Percentiles rank a stretch among this genome's conserved stretches.
Conservation (phyloP, 805 yeast species). For the Ogataea allantospora region DNA sequence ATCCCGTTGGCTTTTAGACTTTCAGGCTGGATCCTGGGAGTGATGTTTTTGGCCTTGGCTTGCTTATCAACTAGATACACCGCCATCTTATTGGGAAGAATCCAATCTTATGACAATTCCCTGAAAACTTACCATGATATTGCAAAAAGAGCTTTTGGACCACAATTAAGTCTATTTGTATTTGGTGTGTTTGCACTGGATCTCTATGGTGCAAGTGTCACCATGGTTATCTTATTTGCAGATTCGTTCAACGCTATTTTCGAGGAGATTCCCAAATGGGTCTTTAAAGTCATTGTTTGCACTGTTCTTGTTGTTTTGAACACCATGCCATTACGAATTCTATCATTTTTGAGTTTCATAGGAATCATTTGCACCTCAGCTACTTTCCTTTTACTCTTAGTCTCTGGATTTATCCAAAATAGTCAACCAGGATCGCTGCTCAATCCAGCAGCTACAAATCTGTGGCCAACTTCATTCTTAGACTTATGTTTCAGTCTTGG, state of each 20-base stretch:
- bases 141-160: conserved; percentile 51
- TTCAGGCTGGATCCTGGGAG: conserved; percentile 65
- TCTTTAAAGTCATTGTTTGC: conserved; percentile 44
- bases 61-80: conserved; percentile 53
- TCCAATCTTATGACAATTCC: conserved; percentile 39
- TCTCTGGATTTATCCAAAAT: conserved; percentile 62
- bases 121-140: conserved; percentile 59
- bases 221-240: conserved; percentile 57
- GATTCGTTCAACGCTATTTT: conserved; percentile 57
- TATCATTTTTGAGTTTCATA: conserved; percentile 64
- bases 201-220: conserved; percentile 57
- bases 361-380: conserved; percentile 73
- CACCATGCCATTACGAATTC: conserved; percentile 68
- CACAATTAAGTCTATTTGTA: conserved; percentile 40
- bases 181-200: conserved; percentile 54
- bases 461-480: conserved; percentile 56
- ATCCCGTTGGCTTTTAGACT: conserved; percentile 66
- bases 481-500: conserved; percentile 63
- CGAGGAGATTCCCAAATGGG: conserved; percentile 37
- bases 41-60: conserved; percentile 39
- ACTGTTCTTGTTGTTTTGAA: conserved; percentile 43
- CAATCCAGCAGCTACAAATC: conserved; percentile 58
- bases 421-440: conserved; percentile 73
- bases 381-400: conserved; percentile 55
- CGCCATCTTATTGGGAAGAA: conserved; percentile 52